phyloP scores from a whole-genome alignment of 2,329 filamentous ascomycete species.

The Colletotrichum nymphaeae region DNA sequence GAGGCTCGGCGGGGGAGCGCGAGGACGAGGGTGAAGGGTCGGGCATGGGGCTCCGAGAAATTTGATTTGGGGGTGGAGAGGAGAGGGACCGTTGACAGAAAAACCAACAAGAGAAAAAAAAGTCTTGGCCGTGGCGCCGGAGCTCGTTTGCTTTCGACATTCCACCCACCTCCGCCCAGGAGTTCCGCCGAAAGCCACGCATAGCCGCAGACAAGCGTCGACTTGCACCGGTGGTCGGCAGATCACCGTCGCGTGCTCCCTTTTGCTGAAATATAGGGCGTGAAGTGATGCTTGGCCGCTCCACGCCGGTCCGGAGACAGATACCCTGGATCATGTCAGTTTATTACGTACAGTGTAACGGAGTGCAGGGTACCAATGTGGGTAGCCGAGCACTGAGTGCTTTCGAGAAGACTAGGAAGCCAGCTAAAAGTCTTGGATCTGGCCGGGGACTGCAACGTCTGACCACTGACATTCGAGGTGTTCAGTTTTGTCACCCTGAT shows the following conservation, averaged over 20 bases:
- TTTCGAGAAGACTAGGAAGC: background rate
- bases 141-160: background rate
- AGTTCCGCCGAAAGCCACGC: constrained; percentile 11
- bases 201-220: constrained; percentile 16
- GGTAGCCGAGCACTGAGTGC: constrained; percentile 11
- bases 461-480: constrained; percentile 7
- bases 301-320: background rate
- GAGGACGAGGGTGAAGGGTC: constrained; percentile 17
- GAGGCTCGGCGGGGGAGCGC: constrained; percentile 30
- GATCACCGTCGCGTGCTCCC: background rate
- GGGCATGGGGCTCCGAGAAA: constrained; percentile 26
- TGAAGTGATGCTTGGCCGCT: background rate
- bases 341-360: constrained; percentile 20
- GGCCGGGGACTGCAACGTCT: background rate
- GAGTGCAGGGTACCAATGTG: constrained; percentile 16
- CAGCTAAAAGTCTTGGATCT: background rate
- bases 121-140: constrained; percentile 18
- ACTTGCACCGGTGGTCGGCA: background rate
- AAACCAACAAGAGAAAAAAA: constrained; percentile 3
- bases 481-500: background rate
- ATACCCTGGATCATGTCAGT: background rate
- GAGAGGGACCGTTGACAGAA: background rate
- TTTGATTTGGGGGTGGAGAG: constrained; percentile 4
- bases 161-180: constrained; percentile 7
- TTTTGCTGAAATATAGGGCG: background rate